These are phyloP conservation scores for Brassica nigra DNA, from an alignment of 345 rosid species.

Conservation along the genomic window DNA sequence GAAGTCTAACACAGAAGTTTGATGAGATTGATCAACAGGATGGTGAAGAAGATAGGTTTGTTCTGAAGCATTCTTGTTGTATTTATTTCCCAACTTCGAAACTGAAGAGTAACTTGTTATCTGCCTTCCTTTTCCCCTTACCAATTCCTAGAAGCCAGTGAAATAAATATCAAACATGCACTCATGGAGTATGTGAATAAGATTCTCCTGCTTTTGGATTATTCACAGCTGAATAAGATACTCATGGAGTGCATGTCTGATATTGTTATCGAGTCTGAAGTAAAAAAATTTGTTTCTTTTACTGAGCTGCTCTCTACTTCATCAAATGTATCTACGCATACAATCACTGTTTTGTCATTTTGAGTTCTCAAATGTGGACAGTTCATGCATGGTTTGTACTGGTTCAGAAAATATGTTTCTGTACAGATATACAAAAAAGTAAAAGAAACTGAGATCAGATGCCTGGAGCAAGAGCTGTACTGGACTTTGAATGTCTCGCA, in stretches of 20 bases:
- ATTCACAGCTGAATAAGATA: no score
- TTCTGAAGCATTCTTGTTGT: no score
- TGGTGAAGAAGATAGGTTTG: no score
- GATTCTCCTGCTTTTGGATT: no score
- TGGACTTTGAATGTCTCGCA: constrained; percentile 47
- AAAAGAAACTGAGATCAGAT: constrained; percentile 14
- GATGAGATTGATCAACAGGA: no score
- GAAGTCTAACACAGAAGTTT: no score
- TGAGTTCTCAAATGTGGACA: background rate
- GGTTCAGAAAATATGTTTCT: constrained; percentile 23
- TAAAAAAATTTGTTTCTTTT: background rate
- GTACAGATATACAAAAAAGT: constrained; percentile 10
- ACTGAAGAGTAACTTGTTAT: no score
- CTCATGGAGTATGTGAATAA: no score
- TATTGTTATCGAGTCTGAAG: background rate
- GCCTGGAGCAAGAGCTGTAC: background rate
- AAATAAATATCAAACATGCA: no score
- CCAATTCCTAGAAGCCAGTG: no score
- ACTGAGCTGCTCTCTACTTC: background rate
- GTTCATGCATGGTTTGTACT: constrained; percentile 2
- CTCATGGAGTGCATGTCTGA: background rate
- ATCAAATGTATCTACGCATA: background rate
- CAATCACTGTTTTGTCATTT: background rate
- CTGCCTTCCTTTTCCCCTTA: no score
- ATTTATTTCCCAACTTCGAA: no score